Conservation (phyloP, 2,329 filamentous ascomycete species). For the Didymella exigua region DNA sequence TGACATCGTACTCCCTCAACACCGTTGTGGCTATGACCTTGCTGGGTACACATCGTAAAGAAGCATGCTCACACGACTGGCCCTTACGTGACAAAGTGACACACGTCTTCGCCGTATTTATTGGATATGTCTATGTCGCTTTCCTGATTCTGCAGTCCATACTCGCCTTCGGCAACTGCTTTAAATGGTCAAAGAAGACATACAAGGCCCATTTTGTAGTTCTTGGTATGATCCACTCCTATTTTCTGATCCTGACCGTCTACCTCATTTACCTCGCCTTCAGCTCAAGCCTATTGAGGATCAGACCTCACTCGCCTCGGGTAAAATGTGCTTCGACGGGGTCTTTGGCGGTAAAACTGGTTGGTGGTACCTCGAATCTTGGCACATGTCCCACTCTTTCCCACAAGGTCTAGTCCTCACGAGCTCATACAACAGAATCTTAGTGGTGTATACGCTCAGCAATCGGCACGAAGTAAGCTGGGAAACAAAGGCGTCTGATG, state of each 20-base stretch:
- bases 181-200: constrained; percentile 85
- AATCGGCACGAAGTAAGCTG: constrained; percentile 99
- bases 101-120: constrained; percentile 82
- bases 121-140: constrained; percentile 86
- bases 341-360: constrained; percentile 72
- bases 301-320: constrained; percentile 67
- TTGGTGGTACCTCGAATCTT: constrained; percentile 96
- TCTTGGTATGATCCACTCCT: constrained; percentile 83
- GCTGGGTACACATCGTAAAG: constrained; percentile 62
- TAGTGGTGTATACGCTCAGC: constrained; percentile 98
- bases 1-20: constrained; percentile 89
- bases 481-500: constrained; percentile 97
- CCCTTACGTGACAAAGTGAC: constrained; percentile 83
- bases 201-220: constrained; percentile 86
- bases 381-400: constrained; percentile 99
- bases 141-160: constrained; percentile 93
- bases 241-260: constrained; percentile 80
- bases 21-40: constrained; percentile 95
- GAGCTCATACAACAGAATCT: constrained; percentile 96
- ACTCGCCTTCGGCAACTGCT: constrained; percentile 87
- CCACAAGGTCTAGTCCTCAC: constrained; percentile 88
- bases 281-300: constrained; percentile 54
- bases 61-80: constrained; percentile 65
- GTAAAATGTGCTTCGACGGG: constrained; percentile 71
- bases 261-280: constrained; percentile 86